Base-by-base conservation (phyloP, 2,329 filamentous ascomycete genomes). In the Aspergillus thermomutatus region DNA sequence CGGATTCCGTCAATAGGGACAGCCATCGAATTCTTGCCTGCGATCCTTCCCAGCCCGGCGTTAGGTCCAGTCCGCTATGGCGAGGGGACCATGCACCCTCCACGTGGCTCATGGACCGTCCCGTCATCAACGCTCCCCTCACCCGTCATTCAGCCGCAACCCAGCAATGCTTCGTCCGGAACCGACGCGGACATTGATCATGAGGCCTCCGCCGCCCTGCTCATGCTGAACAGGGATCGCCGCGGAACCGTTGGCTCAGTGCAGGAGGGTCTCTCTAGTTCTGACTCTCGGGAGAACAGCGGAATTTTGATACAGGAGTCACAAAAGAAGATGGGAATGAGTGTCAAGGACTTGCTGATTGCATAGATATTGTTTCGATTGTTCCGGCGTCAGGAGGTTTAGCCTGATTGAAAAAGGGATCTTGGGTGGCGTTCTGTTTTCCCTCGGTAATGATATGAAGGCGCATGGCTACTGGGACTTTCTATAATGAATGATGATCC, bases 151-250 rank as follows among this genome's bases (percentile, higher is more conserved):
- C 60, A 63, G 17, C 62, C 64, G n/a, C 60, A 71, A 26, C 69
- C 57, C 66, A 64, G 46, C 73, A 75, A 34, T 75, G 80, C 58
- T 75, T 80, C 28, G 74, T 64, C 78, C 6, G 75, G 78, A 3
- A 69, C 76, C 7, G 76, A 79, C 6, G 77, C 80, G 6, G 79
- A 82, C 55, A 79, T 89, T 40, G 88, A 91, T 60, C 87, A 92
- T 59, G 91, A 94, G 71, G 92, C 91, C 1, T 94, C 91, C 7
- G 88, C 91, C 11, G 92, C 92, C 3, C 73, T 96, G 64, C 75
- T 96, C 71, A 96, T 96, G 92, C 78, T 97, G 57, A 95, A 92
- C 63, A 86, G 82, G 53, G 91, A 94, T 70, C 83, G 90, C 43
- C 81, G 90, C 37, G 81, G 80, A 40, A 78, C 75, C 4, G 66